These are phyloP conservation scores for Butyriboletus appendiculatus DNA, from an alignment of 1,284 basidiomycete genomes.

Conservation along the genomic window DNA sequence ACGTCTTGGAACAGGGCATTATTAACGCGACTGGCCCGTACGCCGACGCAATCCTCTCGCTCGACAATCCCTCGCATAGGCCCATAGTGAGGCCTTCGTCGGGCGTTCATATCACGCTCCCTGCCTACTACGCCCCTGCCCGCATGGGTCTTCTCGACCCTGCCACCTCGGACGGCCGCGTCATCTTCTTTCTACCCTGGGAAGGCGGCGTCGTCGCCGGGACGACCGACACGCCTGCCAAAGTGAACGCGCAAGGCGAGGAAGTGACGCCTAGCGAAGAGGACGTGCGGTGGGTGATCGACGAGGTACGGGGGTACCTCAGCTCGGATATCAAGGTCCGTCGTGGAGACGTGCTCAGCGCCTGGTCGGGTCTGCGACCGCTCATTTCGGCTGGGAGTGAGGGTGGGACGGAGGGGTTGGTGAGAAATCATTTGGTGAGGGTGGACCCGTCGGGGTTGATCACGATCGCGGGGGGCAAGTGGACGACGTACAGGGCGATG, in stretches of 20 bases:
- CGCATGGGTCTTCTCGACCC: conserved; percentile 97
- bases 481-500: conserved; percentile 98
- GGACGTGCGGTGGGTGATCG: conserved; percentile 96
- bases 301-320: conserved; percentile 90
- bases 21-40: conserved; percentile 98
- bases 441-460: conserved; percentile 81
- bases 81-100: conserved; percentile 93
- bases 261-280: conserved; percentile 90
- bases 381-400: conserved; percentile 73
- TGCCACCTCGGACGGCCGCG: conserved; percentile 92
- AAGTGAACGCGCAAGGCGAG: conserved; percentile 54
- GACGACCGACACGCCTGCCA: conserved; percentile 88
- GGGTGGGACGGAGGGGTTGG: conserved; percentile 83
- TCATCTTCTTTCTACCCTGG: conserved; percentile 99
- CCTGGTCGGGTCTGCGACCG: conserved; percentile 92
- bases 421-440: conserved; percentile 95
- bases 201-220: conserved; percentile 97
- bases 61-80: conserved; percentile 82
- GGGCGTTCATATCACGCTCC: conserved; percentile 95
- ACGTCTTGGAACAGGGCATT: conserved; percentile 58
- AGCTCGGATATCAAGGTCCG: conserved; percentile 92
- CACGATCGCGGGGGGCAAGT: conserved; percentile 97
- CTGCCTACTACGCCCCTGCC: conserved; percentile 95
- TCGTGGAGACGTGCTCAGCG: conserved; percentile 95
- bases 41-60: conserved; percentile 81